phyloP scores from a whole-genome alignment of 495 filamentous ascomycete genomes.

The Aspergillus cristatus region DNA sequence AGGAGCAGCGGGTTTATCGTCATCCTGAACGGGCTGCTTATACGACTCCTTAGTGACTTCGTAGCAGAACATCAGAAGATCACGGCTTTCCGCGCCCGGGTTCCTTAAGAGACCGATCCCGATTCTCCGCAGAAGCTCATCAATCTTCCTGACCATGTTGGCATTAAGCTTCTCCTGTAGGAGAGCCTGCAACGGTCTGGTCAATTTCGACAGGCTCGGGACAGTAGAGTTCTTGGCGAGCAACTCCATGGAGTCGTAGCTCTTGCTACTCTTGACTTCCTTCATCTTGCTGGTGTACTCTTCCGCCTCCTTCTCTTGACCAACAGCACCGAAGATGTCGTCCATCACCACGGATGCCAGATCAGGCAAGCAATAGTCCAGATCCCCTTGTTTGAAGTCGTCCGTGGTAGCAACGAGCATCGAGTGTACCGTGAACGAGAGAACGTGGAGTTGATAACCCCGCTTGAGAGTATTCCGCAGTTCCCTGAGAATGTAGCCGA shows the following conservation, averaged over 20 bases:
- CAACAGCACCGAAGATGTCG: conserved; percentile 92
- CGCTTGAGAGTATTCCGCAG: conserved; percentile 68
- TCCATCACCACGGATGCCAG: conserved; percentile 87
- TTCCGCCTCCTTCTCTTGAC: conserved; percentile 93
- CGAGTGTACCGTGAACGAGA: conserved; percentile 91
- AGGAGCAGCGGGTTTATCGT: conserved; percentile 38
- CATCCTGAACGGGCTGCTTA: conserved; percentile 29
- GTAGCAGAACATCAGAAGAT: conserved; percentile 85
- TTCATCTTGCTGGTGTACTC: conserved; percentile 94
- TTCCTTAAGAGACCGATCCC: conserved; percentile 76
- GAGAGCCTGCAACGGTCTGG: conserved; percentile 66
- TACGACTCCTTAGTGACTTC: conserved; percentile 86
- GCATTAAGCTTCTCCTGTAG: conserved; percentile 74
- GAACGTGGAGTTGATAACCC: conserved; percentile 89
- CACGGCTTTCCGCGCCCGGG: conserved; percentile 58
- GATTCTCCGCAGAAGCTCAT: conserved; percentile 79
- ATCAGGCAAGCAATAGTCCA: conserved; percentile 78
- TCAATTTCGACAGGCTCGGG: conserved; percentile 59
- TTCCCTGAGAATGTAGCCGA: conserved; percentile 90
- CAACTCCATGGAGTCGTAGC: conserved; percentile 93
- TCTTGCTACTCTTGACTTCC: conserved; percentile 96
- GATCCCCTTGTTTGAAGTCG: conserved; percentile 66
- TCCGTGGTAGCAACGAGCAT: conserved; percentile 70
- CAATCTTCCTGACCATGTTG: conserved; percentile 74
- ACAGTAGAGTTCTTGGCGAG: conserved; percentile 73